These are phyloP conservation scores for Mycena maculata DNA, from an alignment of 768 basidiomycete species.

Conservation along the genomic window DNA sequence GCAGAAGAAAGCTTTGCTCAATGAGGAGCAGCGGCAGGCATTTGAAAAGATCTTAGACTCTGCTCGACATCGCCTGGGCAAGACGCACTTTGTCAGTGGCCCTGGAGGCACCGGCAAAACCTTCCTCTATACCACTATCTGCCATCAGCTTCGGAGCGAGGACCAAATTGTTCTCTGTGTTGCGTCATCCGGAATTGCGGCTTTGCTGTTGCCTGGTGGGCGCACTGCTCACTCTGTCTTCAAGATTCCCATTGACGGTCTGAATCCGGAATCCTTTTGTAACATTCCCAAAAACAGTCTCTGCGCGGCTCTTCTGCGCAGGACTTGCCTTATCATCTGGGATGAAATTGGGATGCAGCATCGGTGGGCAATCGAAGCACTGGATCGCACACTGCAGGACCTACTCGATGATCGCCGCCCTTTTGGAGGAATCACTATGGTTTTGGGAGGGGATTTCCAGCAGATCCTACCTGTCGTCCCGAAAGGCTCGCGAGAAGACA, in stretches of 20 bases:
- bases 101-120: constrained; percentile 20
- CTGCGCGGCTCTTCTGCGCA: no score
- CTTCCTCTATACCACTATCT: constrained; percentile 12
- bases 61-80: constrained; percentile 33
- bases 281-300: no score
- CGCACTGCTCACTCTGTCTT: constrained; percentile 61
- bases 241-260: constrained; percentile 53
- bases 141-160: constrained; percentile 46
- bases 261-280: no score
- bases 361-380: no score
- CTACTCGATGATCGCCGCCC: no score
- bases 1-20: constrained; percentile 33
- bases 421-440: no score
- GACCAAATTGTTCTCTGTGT: constrained; percentile 57
- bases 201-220: constrained; percentile 57
- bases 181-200: constrained; percentile 61
- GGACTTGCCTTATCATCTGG: no score
- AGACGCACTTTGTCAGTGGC: constrained; percentile 50
- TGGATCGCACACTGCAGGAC: no score
- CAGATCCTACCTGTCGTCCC: no score
- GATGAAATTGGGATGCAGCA: no score
- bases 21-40: constrained; percentile 45
- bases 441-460: no score
- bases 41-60: constrained; percentile 45
- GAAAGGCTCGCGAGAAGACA: no score